Conservation (phyloP, 202 grass and related monocot species). For the Schoenoplectus tabernaemontani region DNA sequence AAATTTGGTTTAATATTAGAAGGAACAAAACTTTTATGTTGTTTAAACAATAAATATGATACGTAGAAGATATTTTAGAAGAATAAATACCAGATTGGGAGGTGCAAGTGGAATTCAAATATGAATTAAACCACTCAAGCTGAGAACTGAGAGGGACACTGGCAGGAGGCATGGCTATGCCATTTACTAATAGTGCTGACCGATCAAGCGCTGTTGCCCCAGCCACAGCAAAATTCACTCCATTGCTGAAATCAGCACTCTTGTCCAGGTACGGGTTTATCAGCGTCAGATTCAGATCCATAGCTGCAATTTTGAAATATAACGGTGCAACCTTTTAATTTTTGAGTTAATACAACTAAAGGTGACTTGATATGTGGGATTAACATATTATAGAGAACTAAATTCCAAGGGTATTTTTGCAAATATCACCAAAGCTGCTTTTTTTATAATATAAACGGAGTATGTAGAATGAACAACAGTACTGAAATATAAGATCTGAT, state of each 20-base stretch:
- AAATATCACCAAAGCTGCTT: too few relatives aligned
- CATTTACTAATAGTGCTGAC: conserved; percentile 29
- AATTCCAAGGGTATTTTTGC: background rate
- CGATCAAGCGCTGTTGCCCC: conserved; percentile 76
- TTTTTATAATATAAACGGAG: background rate
- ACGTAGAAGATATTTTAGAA: background rate
- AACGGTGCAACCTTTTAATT: background rate
- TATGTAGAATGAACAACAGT: too few relatives aligned
- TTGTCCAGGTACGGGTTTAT: conserved; percentile 73
- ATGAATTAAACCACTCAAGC: conserved; percentile 64
- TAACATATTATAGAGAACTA: too few relatives aligned
- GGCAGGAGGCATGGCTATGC: conserved; percentile 35
- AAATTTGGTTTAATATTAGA: background rate
- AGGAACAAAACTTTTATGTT: background rate
- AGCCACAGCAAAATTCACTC: conserved; percentile 88
- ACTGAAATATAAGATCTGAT: too few relatives aligned
- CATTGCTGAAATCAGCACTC: conserved; percentile 41
- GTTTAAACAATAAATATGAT: background rate
- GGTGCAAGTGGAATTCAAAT: conserved; percentile 65
- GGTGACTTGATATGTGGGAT: background rate
- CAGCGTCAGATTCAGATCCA: conserved; percentile 58
- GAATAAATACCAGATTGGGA: conserved; percentile 38
- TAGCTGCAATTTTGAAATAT: conserved; percentile 32
- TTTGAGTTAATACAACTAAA: background rate
- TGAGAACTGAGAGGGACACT: conserved; percentile 60